Evolutionary conservation across 2,329 filamentous ascomycete species (phyloP).

Genomic region (Rutstroemia sydowiana): DNA sequence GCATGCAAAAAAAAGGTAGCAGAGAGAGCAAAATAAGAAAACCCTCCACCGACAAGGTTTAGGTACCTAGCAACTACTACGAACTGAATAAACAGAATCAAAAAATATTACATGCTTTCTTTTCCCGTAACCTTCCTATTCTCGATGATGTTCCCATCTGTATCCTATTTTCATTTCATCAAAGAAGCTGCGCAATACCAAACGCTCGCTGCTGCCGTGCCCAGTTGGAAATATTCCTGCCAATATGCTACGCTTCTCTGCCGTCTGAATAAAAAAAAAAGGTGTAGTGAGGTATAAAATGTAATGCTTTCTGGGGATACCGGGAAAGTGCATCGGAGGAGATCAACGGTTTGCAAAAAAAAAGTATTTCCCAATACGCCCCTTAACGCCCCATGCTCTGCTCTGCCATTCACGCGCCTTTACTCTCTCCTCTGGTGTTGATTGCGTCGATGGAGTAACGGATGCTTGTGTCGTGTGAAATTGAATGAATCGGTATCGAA

Average conservation of each 20-base stretch:
- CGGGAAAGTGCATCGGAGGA: background rate
- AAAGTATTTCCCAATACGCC: slow-evolving; percentile 18
- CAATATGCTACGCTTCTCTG: slow-evolving; percentile 8
- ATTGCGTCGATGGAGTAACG: background rate
- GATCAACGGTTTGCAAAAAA: background rate
- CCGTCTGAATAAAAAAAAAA: background rate
- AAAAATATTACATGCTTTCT: slow-evolving; percentile 22
- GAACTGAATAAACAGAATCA: slow-evolving; percentile 14
- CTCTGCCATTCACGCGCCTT: background rate
- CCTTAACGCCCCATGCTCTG: slow-evolving; percentile 13
- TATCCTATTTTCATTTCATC: slow-evolving; percentile 10
- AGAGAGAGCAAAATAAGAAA: background rate
- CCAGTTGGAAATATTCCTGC: background rate
- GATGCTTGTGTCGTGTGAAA: background rate
- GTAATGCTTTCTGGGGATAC: background rate
- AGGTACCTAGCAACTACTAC: slow-evolving; percentile 19
- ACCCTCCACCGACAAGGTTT: background rate
- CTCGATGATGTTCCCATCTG: slow-evolving; percentile 9
- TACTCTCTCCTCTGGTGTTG: background rate
- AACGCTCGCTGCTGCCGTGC: background rate
- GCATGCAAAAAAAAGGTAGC: background rate
- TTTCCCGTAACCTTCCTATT: slow-evolving; percentile 3
- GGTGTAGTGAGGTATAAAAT: background rate
- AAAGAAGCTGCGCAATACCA: background rate
- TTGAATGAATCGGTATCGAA: background rate